Base-by-base conservation (phyloP, 2,329 filamentous ascomycete genomes). In the Tolypocladium endophyticum region DNA sequence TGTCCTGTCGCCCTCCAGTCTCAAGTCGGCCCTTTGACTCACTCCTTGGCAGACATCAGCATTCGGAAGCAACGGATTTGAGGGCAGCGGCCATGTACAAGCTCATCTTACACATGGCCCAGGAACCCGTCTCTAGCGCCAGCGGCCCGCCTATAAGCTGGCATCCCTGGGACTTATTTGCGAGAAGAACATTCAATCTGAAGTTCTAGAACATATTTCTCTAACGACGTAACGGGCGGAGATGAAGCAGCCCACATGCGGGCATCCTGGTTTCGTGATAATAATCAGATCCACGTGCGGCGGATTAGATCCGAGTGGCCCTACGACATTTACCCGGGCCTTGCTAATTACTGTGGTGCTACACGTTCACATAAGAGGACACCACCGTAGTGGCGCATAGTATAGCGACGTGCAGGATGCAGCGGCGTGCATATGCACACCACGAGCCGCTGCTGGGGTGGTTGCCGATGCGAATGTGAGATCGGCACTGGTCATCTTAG, bases 361-460 rank as follows among this genome's bases (percentile, higher is more conserved):
- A 33, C 18, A 33, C 7, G 18, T 20, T 3, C 8, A 50, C 16
- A 33, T 8, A 4, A 23, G 30, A 16, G 25, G 14, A 52, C 50
- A 14, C 50, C 8, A 11, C 2, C 18, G 25, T 52, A 20, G 47
- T 28, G 47, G 39, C 20, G 57, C 59, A 59, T 55, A 58, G 55
- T 58, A 59, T 57, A 38, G 57, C 30, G 50, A 52, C 61, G 11
- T 61, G 61, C 60, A 62, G 61, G 35, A 43, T 56, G 61, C 58
- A 56, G 58, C 18, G 28, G 47, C 30, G 30, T 35, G 50, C 50
- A 53, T 53, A 53, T 53, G 50, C 50, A 35, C 18, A 18, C 47
- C 47, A 30, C 3, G 47, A 33, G 9, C 9, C 4, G 30, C 50
- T 52, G 25, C 25, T 33, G 47, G 28, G 47, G 47, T 50, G 45